Evolutionary conservation across 1,139 yeast species (phyloP), one percentile per base, ranked within the genome.

Genomic region (Geotrichum klebahnii): DNA sequence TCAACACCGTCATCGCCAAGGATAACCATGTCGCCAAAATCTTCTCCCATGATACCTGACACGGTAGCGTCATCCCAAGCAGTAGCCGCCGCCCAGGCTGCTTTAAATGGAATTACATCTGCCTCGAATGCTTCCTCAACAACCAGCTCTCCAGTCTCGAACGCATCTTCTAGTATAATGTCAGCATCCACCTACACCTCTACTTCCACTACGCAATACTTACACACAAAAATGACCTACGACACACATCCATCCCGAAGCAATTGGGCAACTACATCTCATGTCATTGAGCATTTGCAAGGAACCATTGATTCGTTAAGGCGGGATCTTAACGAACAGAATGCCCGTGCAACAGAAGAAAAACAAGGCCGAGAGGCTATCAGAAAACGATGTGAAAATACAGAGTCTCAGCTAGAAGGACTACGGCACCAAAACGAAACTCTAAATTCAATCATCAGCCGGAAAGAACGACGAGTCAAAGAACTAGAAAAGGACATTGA

Each of bases 201-300:
- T 24, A 40, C 37, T 34, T 28, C 23, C 31, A 39, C 33, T 24
- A n/a, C 42, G 29, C 36, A 20, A 36, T 26, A 26, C 29, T 16
- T 40, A 40, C 26, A 16, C 16, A n/a, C n/a, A n/a, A 28, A 24
- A 22, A 43, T 41, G 38, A 31, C 52, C 29, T 39, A 47, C 37
- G 56, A 50, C 42, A 42, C 46, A 35, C 48, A 45, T 38, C 46
- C 39, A 45, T 53, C 43, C 17, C 46, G 48, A 42, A 37, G 41
- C 29, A 50, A 35, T 44, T 48, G 51, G 54, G 53, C 44, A n/a
- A 54, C 64, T 5, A 53, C 54, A 5, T 58, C 61, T 6, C 57
- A 55, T 48, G 66, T 62, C 20, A 61, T 63, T 43, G 63, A 60
- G 12, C 55, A 54, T n/a, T 56, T 63, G 24, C 65, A 63, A 43